Conservation (phyloP, 106 monocot genomes). For the Vanilla planifolia region DNA sequence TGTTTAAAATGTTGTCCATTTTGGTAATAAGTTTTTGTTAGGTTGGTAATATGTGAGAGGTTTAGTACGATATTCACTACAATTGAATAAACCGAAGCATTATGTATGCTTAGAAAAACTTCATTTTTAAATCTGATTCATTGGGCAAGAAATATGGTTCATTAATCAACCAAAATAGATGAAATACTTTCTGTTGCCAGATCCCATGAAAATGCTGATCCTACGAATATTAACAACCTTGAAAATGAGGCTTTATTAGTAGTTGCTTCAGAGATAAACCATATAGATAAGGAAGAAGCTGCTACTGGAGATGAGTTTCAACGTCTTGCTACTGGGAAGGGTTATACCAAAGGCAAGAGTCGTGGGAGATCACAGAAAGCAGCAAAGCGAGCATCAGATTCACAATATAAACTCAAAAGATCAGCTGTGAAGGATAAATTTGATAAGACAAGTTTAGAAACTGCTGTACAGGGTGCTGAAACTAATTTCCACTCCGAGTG, state of each 20-base stretch:
- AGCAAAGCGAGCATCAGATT: conserved; percentile 2
- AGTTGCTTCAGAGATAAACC: conserved; percentile 61
- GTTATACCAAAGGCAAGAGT: conserved; percentile 32
- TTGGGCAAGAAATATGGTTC: too few species aligned
- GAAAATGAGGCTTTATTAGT: conserved; percentile 85
- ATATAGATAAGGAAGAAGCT: conserved; percentile 31
- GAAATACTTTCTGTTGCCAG: too few species aligned
- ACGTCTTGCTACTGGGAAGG: conserved; percentile 2
- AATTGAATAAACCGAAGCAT: too few species aligned
- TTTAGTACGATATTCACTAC: too few species aligned
- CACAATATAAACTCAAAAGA: conserved; percentile 22
- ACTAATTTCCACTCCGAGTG: conserved; percentile 5
- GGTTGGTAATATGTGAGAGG: too few species aligned
- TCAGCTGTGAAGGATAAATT: conserved; percentile 8
- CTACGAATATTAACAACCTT: conserved; percentile 50
- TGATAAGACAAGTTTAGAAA: conserved; percentile 4
- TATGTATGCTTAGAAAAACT: too few species aligned
- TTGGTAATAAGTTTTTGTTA: too few species aligned
- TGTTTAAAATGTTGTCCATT: too few species aligned
- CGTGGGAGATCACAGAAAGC: conserved; percentile 30
- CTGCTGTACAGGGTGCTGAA: conserved; percentile 7
- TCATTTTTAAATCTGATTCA: too few species aligned
- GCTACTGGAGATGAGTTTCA: conserved; percentile 14
- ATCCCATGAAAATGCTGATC: conserved; percentile 38
- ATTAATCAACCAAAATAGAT: too few species aligned